These are phyloP conservation scores for Colletotrichum aenigma DNA, from an alignment of 2,329 filamentous ascomycete species.

Conservation along the genomic window DNA sequence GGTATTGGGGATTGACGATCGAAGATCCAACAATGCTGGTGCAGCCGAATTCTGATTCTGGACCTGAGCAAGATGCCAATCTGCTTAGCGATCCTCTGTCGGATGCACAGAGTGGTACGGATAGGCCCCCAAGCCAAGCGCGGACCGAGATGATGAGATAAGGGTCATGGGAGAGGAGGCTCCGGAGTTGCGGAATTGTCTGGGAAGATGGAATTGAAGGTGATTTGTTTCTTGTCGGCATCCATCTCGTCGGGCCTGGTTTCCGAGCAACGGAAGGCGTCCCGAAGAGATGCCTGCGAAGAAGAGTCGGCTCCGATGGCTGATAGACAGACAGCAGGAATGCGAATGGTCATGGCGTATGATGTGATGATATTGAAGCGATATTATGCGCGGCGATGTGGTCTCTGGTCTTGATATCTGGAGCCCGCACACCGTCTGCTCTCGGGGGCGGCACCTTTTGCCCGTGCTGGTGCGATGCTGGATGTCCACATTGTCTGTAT, in stretches of 20 bases:
- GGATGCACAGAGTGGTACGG: neutral
- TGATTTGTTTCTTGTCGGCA: neutral
- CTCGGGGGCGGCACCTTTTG: neutral
- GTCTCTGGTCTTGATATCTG: neutral
- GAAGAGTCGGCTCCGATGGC: neutral
- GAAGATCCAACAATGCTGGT: conserved; percentile 15
- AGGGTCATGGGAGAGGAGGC: neutral
- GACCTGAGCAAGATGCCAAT: neutral
- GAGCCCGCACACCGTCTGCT: neutral
- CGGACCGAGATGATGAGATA: neutral
- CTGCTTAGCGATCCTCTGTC: neutral
- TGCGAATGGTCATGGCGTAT: neutral
- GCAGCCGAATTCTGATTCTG: conserved; percentile 8
- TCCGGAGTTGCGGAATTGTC: neutral
- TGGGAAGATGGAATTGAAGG: neutral
- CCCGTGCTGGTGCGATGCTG: neutral
- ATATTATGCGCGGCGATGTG: neutral
- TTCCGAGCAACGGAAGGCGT: neutral
- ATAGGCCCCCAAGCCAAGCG: neutral
- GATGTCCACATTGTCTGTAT: neutral
- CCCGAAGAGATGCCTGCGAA: neutral
- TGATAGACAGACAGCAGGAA: neutral
- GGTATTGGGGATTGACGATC: conserved; percentile 11
- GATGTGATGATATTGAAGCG: neutral
- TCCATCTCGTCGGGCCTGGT: neutral